Conservation (phyloP, 2,329 filamentous ascomycete species). For the Fusarium pseudocircinatum region DNA sequence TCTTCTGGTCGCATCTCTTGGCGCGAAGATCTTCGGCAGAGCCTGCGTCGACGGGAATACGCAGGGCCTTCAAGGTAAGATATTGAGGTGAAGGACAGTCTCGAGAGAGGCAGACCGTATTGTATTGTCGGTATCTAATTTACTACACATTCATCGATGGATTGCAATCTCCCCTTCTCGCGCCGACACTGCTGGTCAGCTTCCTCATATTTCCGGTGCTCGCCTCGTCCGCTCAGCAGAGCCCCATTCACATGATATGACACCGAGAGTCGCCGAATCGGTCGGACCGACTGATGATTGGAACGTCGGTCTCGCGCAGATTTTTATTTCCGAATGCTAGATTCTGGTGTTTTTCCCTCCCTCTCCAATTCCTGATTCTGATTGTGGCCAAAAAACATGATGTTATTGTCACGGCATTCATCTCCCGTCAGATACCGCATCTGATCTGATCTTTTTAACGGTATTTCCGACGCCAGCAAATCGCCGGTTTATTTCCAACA, state of each 20-base stretch:
- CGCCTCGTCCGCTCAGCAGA: constrained; percentile 21
- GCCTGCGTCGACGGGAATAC: background rate
- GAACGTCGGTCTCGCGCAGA: constrained; percentile 13
- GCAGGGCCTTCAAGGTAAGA: background rate
- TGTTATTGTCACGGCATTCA: constrained; percentile 24
- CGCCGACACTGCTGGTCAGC: constrained; percentile 14
- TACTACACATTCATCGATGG: background rate
- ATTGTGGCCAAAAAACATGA: constrained; percentile 17
- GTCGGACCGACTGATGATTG: constrained; percentile 28
- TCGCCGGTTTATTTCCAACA: background rate
- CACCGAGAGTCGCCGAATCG: constrained; percentile 29
- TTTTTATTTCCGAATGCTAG: constrained; percentile 23
- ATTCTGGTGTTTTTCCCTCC: background rate
- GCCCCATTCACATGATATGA: constrained; percentile 27
- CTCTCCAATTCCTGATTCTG: background rate
- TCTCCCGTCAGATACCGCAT: constrained; percentile 11
- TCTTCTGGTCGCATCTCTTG: constrained; percentile 31
- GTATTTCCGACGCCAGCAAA: constrained; percentile 1
- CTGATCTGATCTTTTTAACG: constrained; percentile 17
- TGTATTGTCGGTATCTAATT: background rate
- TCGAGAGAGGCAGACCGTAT: background rate
- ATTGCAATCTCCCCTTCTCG: background rate
- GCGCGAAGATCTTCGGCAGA: constrained; percentile 24
- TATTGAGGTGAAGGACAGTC: background rate
- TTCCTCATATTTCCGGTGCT: constrained; percentile 24